Conservation (phyloP, 2,329 filamentous ascomycete genomes). For the Arthroderma uncinatum region DNA sequence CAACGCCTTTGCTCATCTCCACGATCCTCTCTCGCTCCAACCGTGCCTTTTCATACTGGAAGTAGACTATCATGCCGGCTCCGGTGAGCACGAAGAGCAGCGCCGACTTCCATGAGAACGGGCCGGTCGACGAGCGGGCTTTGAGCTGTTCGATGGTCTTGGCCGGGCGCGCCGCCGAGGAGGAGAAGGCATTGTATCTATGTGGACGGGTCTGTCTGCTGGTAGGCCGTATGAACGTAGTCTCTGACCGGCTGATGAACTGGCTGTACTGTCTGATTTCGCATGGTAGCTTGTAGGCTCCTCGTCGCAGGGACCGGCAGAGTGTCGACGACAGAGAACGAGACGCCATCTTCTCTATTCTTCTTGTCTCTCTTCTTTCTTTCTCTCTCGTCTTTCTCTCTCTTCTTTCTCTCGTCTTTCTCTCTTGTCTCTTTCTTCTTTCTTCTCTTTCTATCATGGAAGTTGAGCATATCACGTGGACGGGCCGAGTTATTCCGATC, state of each 20-base stretch:
- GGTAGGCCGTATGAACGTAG: not conserved
- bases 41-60: conserved; percentile 82
- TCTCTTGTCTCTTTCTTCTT: not conserved
- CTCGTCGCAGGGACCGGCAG: not conserved
- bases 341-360: not conserved
- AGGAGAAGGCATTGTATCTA: not conserved
- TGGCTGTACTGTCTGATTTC: not conserved
- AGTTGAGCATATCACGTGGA: not conserved
- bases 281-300: not conserved
- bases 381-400: too few species aligned
- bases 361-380: not conserved
- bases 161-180: conserved; percentile 9
- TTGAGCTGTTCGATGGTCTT: conserved; percentile 34
- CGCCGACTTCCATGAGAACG: conserved; percentile 88
- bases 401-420: not conserved
- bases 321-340: not conserved
- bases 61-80: conserved; percentile 72
- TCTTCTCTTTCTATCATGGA: not conserved
- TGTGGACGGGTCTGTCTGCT: not conserved
- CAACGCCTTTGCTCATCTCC: conserved; percentile 85
- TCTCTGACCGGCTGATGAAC: not conserved
- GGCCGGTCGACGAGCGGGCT: conserved; percentile 37
- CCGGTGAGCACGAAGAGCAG: conserved; percentile 73
- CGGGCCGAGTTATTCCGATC: too few species aligned
- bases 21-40: conserved; percentile 82